These are phyloP conservation scores for Salvia miltiorrhiza DNA, from an alignment of 257 asterid species.

Conservation along the genomic window DNA sequence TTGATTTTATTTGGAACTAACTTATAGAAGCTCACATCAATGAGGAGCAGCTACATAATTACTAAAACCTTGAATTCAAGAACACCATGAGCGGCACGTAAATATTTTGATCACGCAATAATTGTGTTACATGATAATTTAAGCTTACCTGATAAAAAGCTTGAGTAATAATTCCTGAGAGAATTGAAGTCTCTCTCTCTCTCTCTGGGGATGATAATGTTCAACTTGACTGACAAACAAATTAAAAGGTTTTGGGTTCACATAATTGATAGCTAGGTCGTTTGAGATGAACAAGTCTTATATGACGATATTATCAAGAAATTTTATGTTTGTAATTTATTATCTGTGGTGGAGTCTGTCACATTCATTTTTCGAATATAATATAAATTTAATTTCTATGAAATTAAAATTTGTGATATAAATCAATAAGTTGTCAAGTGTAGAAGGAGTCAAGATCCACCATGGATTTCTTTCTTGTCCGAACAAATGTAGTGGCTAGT, in stretches of 20 bases:
- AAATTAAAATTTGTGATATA: not conserved
- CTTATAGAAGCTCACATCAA: not conserved
- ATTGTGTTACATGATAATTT: not conserved
- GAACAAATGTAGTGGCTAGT: constrained; percentile 9
- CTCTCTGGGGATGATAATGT: not conserved
- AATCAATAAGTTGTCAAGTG: not conserved
- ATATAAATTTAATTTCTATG: not conserved
- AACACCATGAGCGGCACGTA: not conserved
- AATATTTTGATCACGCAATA: not conserved
- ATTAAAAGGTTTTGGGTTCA: not conserved
- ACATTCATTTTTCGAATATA: constrained; percentile 1
- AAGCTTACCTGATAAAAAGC: not conserved
- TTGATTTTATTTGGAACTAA: not conserved
- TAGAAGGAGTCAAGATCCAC: constrained; percentile 20
- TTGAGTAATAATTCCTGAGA: not conserved
- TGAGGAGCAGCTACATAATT: not conserved
- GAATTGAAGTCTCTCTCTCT: not conserved
- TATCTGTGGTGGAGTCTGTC: not conserved
- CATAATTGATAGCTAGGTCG: not conserved
- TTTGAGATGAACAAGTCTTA: constrained; percentile 21
- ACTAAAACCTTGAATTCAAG: not conserved
- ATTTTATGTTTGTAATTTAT: not conserved
- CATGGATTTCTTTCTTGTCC: constrained; percentile 4
- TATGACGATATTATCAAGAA: not conserved
- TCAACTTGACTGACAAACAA: not conserved